Percentiles rank a stretch among this genome's conserved stretches.
Conservation (phyloP, 106 monocot species). For the Platanthera guangdongensis region DNA sequence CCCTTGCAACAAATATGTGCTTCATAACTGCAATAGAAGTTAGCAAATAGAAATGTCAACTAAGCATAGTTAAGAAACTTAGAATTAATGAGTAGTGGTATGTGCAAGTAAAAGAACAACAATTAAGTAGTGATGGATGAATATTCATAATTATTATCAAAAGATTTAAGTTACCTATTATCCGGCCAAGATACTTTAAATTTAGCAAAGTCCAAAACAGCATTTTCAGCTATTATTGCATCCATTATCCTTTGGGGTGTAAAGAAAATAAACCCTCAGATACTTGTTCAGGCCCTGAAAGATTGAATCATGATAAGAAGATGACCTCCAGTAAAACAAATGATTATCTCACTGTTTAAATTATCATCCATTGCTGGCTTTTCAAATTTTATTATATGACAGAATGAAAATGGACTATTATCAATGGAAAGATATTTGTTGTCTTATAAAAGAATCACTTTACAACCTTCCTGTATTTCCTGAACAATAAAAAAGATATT, state of each 20-base stretch:
- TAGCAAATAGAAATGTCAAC: not conserved
- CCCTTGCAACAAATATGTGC: slow-evolving; percentile 22
- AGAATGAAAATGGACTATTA: not conserved
- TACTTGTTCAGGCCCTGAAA: not conserved
- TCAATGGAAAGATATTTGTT: not conserved
- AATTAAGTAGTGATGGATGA: not conserved
- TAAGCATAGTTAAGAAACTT: not conserved
- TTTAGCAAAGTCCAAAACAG: slow-evolving; percentile 49
- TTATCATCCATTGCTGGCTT: not conserved
- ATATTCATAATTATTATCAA: not conserved
- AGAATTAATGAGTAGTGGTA: not conserved
- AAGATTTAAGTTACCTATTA: slow-evolving; percentile 42
- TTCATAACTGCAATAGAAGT: slow-evolving; percentile 23
- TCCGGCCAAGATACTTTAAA: slow-evolving; percentile 33
- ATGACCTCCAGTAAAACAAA: not conserved
- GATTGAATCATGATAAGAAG: not conserved
- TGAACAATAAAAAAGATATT: not conserved
- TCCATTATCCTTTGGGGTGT: slow-evolving; percentile 28
- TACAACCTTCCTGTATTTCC: not conserved
- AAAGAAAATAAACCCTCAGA: not conserved
- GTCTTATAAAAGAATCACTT: not conserved
- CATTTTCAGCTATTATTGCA: slow-evolving; percentile 28
- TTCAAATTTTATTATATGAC: not conserved
- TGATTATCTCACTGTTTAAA: not conserved
- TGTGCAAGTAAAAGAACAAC: not conserved